These are phyloP conservation scores for Endoconidiophora polonica DNA, from an alignment of 2,329 filamentous ascomycete species.

Conservation along the genomic window DNA sequence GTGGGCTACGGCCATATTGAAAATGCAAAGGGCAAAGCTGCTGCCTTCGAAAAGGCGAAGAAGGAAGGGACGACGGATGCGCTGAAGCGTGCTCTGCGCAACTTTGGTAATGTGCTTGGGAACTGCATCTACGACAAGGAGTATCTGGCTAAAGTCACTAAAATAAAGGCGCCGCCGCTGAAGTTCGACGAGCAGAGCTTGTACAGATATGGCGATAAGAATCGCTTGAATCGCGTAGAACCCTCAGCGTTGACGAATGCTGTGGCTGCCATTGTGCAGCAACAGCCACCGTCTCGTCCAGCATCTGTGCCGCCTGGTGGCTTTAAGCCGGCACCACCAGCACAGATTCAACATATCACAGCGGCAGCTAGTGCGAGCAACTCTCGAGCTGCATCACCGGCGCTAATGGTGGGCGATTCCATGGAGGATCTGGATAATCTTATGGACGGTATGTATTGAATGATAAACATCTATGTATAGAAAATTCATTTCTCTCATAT, in stretches of 20 bases:
- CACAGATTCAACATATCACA: constrained; percentile 20
- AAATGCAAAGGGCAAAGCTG: constrained; percentile 87
- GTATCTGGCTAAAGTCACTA: constrained; percentile 77
- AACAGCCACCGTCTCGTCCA: background rate
- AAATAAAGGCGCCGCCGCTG: constrained; percentile 59
- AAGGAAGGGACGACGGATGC: constrained; percentile 95
- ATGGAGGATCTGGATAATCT: constrained; percentile 14
- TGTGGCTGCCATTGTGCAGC: background rate
- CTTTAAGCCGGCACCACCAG: constrained; percentile 2
- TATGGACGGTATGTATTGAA: constrained; percentile 16
- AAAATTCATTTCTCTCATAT: too few species aligned
- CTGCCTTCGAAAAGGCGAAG: constrained; percentile 95
- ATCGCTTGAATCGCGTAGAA: constrained; percentile 4
- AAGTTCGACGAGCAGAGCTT: constrained; percentile 64
- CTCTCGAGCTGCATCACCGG: constrained; percentile 8
- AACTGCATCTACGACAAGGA: constrained; percentile 98
- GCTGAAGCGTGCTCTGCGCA: constrained; percentile 73
- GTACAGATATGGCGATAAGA: constrained; percentile 55
- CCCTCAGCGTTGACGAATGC: background rate
- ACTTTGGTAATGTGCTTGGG: constrained; percentile 91
- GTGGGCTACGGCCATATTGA: constrained; percentile 94
- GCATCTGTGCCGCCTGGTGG: background rate
- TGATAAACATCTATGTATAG: background rate
- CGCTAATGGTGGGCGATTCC: constrained; percentile 7
- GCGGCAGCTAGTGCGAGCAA: constrained; percentile 14